A percentile compares a stretch with the other conserved stretches of the same genome.
Conservation (phyloP, 2,329 filamentous ascomycete genomes). For the Fusarium chlamydosporum region DNA sequence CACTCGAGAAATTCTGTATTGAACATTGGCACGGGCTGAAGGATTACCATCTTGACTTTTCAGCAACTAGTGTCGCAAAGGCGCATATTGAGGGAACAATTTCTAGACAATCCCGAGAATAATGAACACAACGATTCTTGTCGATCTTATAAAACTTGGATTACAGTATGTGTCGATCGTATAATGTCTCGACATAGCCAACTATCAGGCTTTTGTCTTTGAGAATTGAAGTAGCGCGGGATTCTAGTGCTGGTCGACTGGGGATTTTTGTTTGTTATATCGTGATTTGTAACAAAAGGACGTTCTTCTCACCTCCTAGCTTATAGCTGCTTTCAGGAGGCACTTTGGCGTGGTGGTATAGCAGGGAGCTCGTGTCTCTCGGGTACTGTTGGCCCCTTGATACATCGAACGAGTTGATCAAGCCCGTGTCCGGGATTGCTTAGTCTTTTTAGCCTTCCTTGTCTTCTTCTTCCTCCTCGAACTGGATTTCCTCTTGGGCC, state of each 20-base stretch:
- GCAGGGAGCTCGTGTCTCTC: background rate
- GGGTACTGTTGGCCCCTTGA: too few species aligned
- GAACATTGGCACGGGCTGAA: background rate
- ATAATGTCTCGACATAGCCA: background rate
- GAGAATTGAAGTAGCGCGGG: background rate
- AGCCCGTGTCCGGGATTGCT: background rate
- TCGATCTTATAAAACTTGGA: background rate
- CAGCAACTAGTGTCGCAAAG: background rate
- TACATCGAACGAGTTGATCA: background rate
- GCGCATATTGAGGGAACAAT: constrained; percentile 11
- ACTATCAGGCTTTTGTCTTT: background rate
- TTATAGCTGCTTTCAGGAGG: background rate
- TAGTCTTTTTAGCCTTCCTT: background rate
- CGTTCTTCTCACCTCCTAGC: background rate
- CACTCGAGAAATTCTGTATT: background rate
- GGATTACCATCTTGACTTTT: background rate
- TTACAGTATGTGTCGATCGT: background rate
- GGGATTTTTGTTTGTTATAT: too few species aligned
- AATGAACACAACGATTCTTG: constrained; percentile 31
- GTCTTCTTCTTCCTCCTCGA: background rate
- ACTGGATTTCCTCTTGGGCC: background rate
- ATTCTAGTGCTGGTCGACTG: background rate
- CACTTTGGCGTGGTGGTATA: background rate
- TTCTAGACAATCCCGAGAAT: constrained; percentile 12
- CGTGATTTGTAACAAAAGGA: background rate